Conservation (phyloP, 139 green algal genomes). For the Chlorella sp. region DNA sequence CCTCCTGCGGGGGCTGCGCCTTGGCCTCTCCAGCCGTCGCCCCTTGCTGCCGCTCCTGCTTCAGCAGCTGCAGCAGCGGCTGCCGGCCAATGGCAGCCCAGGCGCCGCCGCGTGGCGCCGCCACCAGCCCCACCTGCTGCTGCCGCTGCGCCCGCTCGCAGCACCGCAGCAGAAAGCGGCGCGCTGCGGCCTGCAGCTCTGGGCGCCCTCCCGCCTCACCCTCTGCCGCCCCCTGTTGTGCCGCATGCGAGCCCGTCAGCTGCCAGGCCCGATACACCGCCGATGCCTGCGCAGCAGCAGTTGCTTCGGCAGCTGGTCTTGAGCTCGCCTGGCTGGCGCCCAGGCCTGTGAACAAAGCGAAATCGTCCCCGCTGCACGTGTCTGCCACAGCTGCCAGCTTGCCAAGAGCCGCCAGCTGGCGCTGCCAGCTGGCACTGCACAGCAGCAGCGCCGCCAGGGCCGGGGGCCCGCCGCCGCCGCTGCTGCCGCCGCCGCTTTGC, state of each 20-base stretch:
- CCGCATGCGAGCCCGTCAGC: background rate
- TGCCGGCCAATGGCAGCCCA: slow-evolving; percentile 6
- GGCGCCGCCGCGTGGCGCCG: slow-evolving; percentile 3
- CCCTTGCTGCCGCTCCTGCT: background rate
- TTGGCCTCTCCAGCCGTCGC: background rate
- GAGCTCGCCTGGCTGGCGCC: background rate
- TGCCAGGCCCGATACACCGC: slow-evolving; percentile 8
- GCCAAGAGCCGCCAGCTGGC: background rate
- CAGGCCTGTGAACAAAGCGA: slow-evolving; percentile 13
- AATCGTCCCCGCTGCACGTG: slow-evolving; percentile 36
- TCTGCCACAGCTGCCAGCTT: slow-evolving; percentile 31
- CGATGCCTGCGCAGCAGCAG: background rate
- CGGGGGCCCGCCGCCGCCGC: background rate
- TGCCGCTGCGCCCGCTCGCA: slow-evolving; percentile 18
- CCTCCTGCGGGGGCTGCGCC: background rate
- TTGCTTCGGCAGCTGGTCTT: background rate
- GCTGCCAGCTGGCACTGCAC: background rate
- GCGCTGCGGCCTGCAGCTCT: background rate
- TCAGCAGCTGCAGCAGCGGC: background rate
- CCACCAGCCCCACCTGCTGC: background rate
- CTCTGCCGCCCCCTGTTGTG: no score
- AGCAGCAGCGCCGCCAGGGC: background rate
- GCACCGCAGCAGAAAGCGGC: slow-evolving; percentile 23
- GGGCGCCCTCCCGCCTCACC: background rate
- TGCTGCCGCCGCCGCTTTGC: background rate